Conservation (phyloP, 2,329 filamentous ascomycete genomes). For the Botryotinia convoluta region DNA sequence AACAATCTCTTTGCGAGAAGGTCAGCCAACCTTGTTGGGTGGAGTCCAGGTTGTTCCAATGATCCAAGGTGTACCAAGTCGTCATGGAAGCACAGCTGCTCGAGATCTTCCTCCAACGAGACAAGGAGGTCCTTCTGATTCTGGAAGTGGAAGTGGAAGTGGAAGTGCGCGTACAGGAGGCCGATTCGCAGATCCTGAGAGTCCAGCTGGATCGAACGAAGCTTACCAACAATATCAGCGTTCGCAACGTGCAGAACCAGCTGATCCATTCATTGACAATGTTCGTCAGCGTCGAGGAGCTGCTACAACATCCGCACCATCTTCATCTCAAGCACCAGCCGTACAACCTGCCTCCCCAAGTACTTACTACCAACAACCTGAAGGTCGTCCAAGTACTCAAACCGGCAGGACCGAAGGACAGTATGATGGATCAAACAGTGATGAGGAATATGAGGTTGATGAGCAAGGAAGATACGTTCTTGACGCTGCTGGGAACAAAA, state of each 20-base stretch:
- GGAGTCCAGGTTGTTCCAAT: conserved; percentile 95
- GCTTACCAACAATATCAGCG: conserved; percentile 35
- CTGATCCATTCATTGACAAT: conserved; percentile 59
- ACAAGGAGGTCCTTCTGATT: conserved; percentile 45
- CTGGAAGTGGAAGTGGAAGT: conserved; percentile 28
- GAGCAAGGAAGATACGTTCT: conserved; percentile 58
- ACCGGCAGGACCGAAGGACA: conserved; percentile 35
- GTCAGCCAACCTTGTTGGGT: conserved; percentile 83
- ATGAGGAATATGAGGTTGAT: conserved; percentile 70
- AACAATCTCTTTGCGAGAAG: conserved; percentile 79
- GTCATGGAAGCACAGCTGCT: conserved; percentile 46
- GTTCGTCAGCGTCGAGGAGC: conserved; percentile 33
- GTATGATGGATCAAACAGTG: conserved; percentile 53
- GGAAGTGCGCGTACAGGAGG: conserved; percentile 28
- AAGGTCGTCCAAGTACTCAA: conserved; percentile 31
- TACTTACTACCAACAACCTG: conserved; percentile 48
- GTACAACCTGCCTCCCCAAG: conserved; percentile 42
- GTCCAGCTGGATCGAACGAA: conserved; percentile 23
- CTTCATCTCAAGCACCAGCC: conserved; percentile 42
- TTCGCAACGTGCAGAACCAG: conserved; percentile 52
- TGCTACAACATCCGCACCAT: conserved; percentile 23
- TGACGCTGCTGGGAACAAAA: conserved; percentile 59
- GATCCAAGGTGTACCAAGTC: conserved; percentile 66
- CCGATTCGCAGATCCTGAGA: conserved; percentile 24
- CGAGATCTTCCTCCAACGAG: conserved; percentile 44